Conservation (phyloP, 1,284 basidiomycete genomes). For the Sanguinoderma infundibulare region DNA sequence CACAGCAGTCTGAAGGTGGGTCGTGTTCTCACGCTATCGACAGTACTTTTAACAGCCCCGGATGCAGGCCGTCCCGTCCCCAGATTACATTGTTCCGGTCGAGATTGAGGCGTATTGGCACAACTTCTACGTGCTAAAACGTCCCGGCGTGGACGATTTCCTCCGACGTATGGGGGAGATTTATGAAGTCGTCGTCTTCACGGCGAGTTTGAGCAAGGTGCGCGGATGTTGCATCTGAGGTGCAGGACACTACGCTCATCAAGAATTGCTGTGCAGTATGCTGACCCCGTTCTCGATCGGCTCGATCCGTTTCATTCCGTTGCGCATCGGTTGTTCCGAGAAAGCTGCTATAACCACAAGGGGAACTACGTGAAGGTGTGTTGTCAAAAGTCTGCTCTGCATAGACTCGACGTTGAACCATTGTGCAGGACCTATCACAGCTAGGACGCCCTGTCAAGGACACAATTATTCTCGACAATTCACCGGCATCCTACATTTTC, state of each 20-base stretch:
- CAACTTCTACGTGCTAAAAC: conserved; percentile 99
- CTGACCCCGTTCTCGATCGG: conserved; percentile 97
- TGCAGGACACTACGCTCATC: background rate
- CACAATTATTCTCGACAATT: conserved; percentile 98
- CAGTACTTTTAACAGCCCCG: background rate
- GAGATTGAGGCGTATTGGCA: conserved; percentile 99
- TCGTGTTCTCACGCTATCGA: conserved; percentile 3
- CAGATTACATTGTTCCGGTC: conserved; percentile 98
- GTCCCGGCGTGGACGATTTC: conserved; percentile 97
- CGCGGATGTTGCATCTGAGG: conserved; percentile 20
- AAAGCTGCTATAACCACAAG: conserved; percentile 98
- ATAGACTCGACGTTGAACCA: background rate
- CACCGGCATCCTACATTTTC: conserved; percentile 98
- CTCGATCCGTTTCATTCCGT: conserved; percentile 92
- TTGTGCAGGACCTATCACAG: conserved; percentile 89
- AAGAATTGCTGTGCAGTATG: conserved; percentile 65
- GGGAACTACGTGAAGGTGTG: conserved; percentile 97
- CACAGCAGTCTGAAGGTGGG: conserved; percentile 92
- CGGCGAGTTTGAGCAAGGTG: conserved; percentile 95
- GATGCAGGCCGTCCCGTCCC: conserved; percentile 87
- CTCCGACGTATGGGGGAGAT: conserved; percentile 97
- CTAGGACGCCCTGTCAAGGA: conserved; percentile 91
- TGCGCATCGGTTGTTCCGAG: conserved; percentile 92
- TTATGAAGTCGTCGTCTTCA: conserved; percentile 98
- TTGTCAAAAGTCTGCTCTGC: background rate